Base-by-base conservation (phyloP, 148 eudicot species). In the Vaccinium macrocarpon region DNA sequence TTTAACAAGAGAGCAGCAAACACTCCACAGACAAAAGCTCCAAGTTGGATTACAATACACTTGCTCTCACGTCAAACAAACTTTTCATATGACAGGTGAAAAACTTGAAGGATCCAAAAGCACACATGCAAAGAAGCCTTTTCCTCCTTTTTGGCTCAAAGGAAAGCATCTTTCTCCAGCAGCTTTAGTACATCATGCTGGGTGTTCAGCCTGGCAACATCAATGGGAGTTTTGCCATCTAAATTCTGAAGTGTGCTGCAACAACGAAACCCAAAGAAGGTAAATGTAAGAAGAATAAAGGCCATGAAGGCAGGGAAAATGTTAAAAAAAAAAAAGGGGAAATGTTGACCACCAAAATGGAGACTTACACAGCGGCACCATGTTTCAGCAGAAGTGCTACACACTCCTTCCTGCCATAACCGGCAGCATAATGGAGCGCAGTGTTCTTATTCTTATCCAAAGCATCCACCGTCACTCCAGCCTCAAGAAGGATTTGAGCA, bases 341-440 rank as follows among this genome's bases (percentile, higher is more conserved):
- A 57, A 35, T 29, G n/a, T 77, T 5, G 46, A 42, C 55, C 49
- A 86, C 19, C 46, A 62, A 53, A 77, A 59, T 46, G 74, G 49
- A n/a, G 48, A 86, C 97, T 92, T 93, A 97, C 99, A 95, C 99
- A 79, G 99, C 97, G 77, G 98, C 99, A 8, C 98, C 99, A 75
- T 94, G 93, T 70, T 97, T 92, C 27, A 97, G 88, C 55, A 97
- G 94, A 82, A 97, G 98, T 27, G 97, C 92, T 13, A 97, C 99
- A 84, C 99, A 97, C 53, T 97, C 99, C 86, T 97, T 97, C 86
- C 97, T 93, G 81, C 99, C 99, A 82, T 97, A 97, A 52, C 99
- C 99, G 84, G 99, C 98, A 46, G 99, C 99, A 90, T 97, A 97
- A 85, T 97, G 99, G 79, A 97, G 99, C 10, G 99, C 97, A n/a